phyloP scores from a whole-genome alignment of 176 grass and related monocot genomes.

The Elaeis guineensis region DNA sequence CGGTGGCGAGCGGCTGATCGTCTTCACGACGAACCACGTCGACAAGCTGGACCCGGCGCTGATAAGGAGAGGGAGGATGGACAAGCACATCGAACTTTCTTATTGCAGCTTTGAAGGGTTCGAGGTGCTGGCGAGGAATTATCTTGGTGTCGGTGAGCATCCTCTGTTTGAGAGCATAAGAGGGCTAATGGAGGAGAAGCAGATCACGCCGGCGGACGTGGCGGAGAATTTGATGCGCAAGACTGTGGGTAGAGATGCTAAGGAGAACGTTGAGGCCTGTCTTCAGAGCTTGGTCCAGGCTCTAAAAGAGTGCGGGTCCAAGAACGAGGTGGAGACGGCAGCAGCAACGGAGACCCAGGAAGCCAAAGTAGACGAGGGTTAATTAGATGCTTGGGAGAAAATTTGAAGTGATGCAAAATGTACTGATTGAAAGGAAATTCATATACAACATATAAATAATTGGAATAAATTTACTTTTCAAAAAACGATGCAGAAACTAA shows the following conservation, averaged over 20 bases:
- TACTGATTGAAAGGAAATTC: too few relatives aligned
- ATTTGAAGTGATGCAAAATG: too few relatives aligned
- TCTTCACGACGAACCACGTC: constrained; percentile 11
- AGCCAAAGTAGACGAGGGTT: too few relatives aligned
- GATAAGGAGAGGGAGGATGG: constrained; percentile 19
- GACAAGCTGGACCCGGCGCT: constrained; percentile 16
- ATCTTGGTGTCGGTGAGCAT: constrained; percentile 5
- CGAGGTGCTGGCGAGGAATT: constrained; percentile 16
- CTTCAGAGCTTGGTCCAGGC: not conserved
- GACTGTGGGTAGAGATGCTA: not conserved
- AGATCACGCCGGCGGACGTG: constrained; percentile 17
- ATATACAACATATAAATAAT: too few relatives aligned
- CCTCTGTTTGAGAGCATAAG: not conserved
- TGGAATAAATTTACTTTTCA: too few relatives aligned
- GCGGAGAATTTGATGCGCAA: constrained; percentile 7
- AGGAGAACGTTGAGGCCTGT: not conserved
- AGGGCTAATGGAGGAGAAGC: not conserved
- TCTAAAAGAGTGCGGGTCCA: not conserved
- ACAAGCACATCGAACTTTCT: constrained; percentile 1
- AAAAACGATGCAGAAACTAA: too few relatives aligned
- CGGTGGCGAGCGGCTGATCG: constrained; percentile 8
- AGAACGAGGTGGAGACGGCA: too few relatives aligned
- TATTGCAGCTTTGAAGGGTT: constrained; percentile 18
- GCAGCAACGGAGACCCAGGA: too few relatives aligned
- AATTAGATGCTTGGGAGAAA: too few relatives aligned